Evolutionary conservation across 2,329 filamentous ascomycete species (phyloP).

Genomic region (Exophiala mesophila): DNA sequence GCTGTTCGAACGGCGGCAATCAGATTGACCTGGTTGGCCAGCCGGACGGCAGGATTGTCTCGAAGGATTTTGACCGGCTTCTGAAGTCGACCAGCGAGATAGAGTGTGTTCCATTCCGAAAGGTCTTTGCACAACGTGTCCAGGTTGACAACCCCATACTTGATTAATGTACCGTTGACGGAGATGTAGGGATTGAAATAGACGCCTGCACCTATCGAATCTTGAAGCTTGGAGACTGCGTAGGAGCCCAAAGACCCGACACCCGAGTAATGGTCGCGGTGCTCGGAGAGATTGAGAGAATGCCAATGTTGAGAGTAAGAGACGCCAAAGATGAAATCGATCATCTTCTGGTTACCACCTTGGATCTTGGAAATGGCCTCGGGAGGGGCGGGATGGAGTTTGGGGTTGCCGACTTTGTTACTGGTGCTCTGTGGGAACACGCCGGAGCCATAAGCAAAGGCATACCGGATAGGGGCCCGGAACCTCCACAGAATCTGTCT

Average conservation of each 20-base stretch:
- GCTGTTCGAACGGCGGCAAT: constrained; percentile 87
- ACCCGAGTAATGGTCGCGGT: constrained; percentile 87
- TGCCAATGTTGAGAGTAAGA: constrained; percentile 96
- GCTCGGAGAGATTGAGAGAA: constrained; percentile 80
- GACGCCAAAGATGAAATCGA: constrained; percentile 97
- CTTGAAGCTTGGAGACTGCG: constrained; percentile 77
- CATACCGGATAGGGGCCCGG: constrained; percentile 87
- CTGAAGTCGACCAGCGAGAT: constrained; percentile 91
- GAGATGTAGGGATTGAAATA: constrained; percentile 97
- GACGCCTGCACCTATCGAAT: constrained; percentile 83
- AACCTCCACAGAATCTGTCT: constrained; percentile 88
- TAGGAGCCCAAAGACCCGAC: constrained; percentile 79
- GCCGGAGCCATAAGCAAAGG: constrained; percentile 94
- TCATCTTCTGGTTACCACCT: constrained; percentile 86
- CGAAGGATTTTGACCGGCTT: constrained; percentile 97
- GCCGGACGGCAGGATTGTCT: constrained; percentile 84
- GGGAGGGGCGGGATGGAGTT: constrained; percentile 74
- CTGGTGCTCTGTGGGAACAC: constrained; percentile 73
- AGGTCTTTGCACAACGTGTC: constrained; percentile 84
- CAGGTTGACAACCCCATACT: constrained; percentile 95
- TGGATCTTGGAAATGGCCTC: constrained; percentile 78
- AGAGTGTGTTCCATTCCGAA: constrained; percentile 86
- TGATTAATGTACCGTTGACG: constrained; percentile 91
- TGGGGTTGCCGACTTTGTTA: constrained; percentile 44
- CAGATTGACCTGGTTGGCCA: constrained; percentile 94